Evolutionary conservation across 2,329 filamentous ascomycete species (phyloP), one percentile per base, ranked within the genome.

Genomic region (Gaeumannomyces sp.): DNA sequence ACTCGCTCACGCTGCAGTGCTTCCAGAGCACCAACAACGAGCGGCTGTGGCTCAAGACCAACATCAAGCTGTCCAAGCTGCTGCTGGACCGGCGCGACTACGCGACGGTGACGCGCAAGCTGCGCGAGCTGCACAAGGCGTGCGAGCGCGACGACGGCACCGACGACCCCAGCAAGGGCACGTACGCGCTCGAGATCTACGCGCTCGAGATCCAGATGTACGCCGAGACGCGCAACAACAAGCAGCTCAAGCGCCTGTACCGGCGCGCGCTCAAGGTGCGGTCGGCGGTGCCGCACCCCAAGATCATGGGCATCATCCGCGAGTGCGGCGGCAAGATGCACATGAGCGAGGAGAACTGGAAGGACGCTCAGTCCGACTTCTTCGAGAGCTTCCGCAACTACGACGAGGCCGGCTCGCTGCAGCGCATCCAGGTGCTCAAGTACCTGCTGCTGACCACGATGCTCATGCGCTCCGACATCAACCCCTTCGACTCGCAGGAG

Each of bases 291-390:
- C 94, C 95, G 56, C 95, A 99, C 78, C 95, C 95, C 66, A 96
- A 97, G 79, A 97, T 99, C 75, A 97, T 98, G 92, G 95, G 95
- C 63, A 94, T 99, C 75, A 99, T 99, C 74, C 90, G 94, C 64
- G 95, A 99, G 79, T 99, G 95, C 75, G 95, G 95, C 72, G 95
- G 95, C 71, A 99, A 99, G 82, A 99, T 99, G 95, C 93, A 98
- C 80, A 98, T 99, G 95, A 95, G 91, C 76, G 95, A 99, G 82
- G 95, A 98, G 80, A 98, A 98, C 76, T 99, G 95, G 95, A 92
- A 95, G 75, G 92, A 93, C 73, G 95, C 95, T 1, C 93, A 98
- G 78, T 94, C 89, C 71, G 95, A 98, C 80, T 99, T 99, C 77
- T 97, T 97, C 76, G 95, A 99, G 76, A 96, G 94, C 1, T 99